Base-by-base conservation (phyloP, 2,329 filamentous ascomycete genomes). In the Hypoxylon sp. region DNA sequence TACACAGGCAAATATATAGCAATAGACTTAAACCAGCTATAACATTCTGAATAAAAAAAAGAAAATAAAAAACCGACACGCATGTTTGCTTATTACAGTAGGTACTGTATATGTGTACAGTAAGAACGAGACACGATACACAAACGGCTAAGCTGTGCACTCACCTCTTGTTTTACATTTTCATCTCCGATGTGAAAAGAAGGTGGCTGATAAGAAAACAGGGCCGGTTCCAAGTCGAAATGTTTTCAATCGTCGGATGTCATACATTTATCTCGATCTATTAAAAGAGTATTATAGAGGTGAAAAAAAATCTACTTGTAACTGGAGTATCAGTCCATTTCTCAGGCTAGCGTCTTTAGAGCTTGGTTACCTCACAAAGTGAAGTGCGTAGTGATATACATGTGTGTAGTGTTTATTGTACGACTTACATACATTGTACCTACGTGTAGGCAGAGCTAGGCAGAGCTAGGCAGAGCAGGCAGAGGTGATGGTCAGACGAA, bases 321-420 rank as follows among this genome's bases (percentile, higher is more conserved):
- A 35, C 31, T 35, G 18, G 15, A 27, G 24, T 56, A 41, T 56
- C 42, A 57, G 33, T 10, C 17, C 47, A 57, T 58, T n/a, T 58
- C 48, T 58, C 55, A 58, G 48, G 55, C 55, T n/a, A n/a, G n/a
- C n/a, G n/a, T n/a, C 55, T 58, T 38, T 48, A 31, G 37, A 20
- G 42, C 21, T 46, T 26, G 23, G 20, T 20, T 43, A 43, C 17
- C n/a, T 29, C 42, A 13, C 29, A 26, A 17, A 18, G 35, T 47
- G 43, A 33, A 18, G 29, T 33, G n/a, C n/a, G n/a, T n/a, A n/a
- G n/a, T n/a, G n/a, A n/a, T n/a, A n/a, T n/a, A n/a, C n/a, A n/a
- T n/a, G n/a, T n/a, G n/a, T n/a, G n/a, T n/a, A n/a, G n/a, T n/a
- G n/a, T n/a, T n/a, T n/a, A n/a, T n/a, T n/a, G n/a, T n/a, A n/a